phyloP scores from a whole-genome alignment of 257 asterid species.

The Rehmannia glutinosa region DNA sequence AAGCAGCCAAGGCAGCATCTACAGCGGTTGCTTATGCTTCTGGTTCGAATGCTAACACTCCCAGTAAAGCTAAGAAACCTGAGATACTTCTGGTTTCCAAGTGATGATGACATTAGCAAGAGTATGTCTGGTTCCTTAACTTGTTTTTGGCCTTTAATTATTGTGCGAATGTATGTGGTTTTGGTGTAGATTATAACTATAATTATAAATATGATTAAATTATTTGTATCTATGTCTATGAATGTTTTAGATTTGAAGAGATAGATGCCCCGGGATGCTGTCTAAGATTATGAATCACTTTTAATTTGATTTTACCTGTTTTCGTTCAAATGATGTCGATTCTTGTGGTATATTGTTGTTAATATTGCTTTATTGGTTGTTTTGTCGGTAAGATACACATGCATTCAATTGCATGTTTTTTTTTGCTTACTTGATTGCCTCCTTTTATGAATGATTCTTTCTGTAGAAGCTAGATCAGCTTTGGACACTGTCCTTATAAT shows the following conservation, averaged over 20 bases:
- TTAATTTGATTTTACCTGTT: slow-evolving; percentile 11
- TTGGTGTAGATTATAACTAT: slow-evolving; percentile 29
- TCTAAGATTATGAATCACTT: slow-evolving; percentile 17
- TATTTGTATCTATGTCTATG: slow-evolving; percentile 22
- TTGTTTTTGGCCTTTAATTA: slow-evolving; percentile 16
- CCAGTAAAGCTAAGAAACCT: slow-evolving; percentile 93
- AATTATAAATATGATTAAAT: slow-evolving; percentile 15
- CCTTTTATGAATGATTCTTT: neutral
- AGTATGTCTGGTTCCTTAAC: slow-evolving; percentile 14
- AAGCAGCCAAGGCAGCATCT: slow-evolving; percentile 47
- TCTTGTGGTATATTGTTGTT: slow-evolving; percentile 9
- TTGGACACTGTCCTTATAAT: neutral
- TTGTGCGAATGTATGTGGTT: slow-evolving; percentile 30
- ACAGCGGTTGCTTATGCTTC: slow-evolving; percentile 39
- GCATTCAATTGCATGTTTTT: neutral
- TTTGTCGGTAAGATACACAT: neutral
- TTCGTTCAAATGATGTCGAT: neutral
- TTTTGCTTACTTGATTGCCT: neutral
- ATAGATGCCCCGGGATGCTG: slow-evolving; percentile 16
- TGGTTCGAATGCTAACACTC: slow-evolving; percentile 72
- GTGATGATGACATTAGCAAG: slow-evolving; percentile 38
- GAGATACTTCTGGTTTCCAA: slow-evolving; percentile 92
- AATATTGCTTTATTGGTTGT: neutral
- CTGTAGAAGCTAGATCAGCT: neutral
- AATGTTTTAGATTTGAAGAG: slow-evolving; percentile 24